Conservation (phyloP, 2,329 filamentous ascomycete species). For the Apiospora kogelbergensis region DNA sequence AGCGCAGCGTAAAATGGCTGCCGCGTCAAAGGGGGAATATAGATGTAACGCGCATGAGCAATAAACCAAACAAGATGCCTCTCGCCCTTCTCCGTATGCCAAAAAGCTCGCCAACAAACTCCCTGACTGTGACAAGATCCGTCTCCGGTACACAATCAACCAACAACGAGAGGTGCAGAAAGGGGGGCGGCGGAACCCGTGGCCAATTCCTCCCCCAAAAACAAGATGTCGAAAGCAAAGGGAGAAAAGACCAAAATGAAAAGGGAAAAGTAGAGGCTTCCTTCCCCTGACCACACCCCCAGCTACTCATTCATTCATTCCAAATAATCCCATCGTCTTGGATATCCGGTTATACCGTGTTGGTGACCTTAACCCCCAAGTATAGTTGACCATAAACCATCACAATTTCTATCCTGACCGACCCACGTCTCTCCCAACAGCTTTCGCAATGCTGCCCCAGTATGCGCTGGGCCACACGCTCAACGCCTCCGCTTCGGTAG, state of each 20-base stretch:
- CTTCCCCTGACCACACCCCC: not conserved
- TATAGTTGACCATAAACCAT: constrained; percentile 12
- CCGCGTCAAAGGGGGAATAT: constrained; percentile 9
- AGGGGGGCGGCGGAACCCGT: not conserved
- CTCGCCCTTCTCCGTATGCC: not conserved
- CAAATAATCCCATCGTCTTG: not conserved
- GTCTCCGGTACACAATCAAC: not conserved
- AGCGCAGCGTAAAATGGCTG: not conserved
- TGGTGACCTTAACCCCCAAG: constrained; percentile 13
- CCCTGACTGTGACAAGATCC: constrained; percentile 12
- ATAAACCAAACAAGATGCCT: not conserved
- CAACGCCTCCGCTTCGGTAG: constrained; percentile 56
- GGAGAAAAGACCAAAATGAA: too few species aligned
- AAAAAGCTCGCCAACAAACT: constrained; percentile 11
- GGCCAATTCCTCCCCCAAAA: not conserved
- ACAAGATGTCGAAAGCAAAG: not conserved
- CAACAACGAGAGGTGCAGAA: constrained; percentile 8
- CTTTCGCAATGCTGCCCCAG: constrained; percentile 58
- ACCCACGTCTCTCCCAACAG: constrained; percentile 25
- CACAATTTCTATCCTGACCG: not conserved
- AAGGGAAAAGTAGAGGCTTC: constrained; percentile 7
- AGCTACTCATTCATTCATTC: not conserved
- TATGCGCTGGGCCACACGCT: constrained; percentile 61
- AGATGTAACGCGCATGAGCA: not conserved
- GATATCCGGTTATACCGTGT: not conserved